A percentile compares a stretch with the other conserved stretches of the same genome.
Evolutionary conservation across 2,329 filamentous ascomycete species (phyloP).

Genomic region (Plectosphaerella sp.): DNA sequence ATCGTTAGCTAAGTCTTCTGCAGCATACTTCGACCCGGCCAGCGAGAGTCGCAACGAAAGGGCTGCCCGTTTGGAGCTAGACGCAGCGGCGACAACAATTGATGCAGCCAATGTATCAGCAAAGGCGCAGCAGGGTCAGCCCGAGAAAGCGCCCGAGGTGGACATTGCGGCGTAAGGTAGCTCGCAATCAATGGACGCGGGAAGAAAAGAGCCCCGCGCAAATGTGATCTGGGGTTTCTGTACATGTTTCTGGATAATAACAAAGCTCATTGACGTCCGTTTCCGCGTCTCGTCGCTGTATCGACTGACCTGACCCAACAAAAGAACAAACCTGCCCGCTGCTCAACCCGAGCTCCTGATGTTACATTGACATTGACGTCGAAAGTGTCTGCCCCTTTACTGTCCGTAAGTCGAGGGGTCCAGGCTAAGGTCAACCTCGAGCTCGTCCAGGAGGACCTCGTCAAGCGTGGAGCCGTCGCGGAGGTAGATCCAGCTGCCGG

Average conservation of each 20-base stretch:
- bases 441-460: constrained; percentile 69
- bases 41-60: constrained; percentile 20
- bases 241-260: too few relatives aligned
- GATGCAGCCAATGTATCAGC: not conserved
- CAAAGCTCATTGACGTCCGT: too few relatives aligned
- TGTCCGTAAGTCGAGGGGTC: constrained; percentile 14
- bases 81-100: constrained; percentile 11
- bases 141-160: not conserved
- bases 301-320: too few relatives aligned
- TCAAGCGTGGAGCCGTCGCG: constrained; percentile 75
- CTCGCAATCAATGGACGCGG: too few relatives aligned
- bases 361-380: too few relatives aligned
- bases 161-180: not conserved
- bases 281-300: too few relatives aligned
- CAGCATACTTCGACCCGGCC: constrained; percentile 25
- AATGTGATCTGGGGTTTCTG: too few relatives aligned
- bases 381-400: not conserved
- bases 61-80: constrained; percentile 7
- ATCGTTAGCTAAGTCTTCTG: not conserved
- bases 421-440: constrained; percentile 58
- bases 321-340: too few relatives aligned
- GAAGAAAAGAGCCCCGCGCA: too few relatives aligned
- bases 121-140: not conserved
- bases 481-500: constrained; percentile 81
- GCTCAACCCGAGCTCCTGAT: too few relatives aligned